A percentile compares a stretch with the other conserved stretches of the same genome.
These are phyloP conservation scores for Pseudevernia furfuracea DNA, from an alignment of 495 filamentous ascomycete species.

Conservation along the genomic window DNA sequence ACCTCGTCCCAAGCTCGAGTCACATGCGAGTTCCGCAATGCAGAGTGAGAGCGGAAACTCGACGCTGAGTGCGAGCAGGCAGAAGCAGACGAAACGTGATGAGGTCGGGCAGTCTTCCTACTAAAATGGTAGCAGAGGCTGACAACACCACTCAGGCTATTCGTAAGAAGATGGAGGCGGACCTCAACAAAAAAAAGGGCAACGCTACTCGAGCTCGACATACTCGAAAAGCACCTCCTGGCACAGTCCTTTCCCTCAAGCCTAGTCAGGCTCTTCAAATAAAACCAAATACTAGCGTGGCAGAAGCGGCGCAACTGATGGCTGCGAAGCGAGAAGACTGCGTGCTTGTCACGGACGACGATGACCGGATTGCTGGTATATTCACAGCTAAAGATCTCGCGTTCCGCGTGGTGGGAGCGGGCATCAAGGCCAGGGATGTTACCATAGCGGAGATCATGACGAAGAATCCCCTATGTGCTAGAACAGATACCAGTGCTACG, in stretches of 20 bases:
- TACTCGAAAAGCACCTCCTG: conserved; percentile 87
- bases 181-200: conserved; percentile 95
- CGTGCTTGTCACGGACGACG: conserved; percentile 96
- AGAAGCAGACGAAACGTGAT: conserved; percentile 95
- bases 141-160: conserved; percentile 62
- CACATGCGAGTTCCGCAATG: conserved; percentile 40
- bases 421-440: conserved; percentile 81
- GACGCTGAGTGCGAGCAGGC: conserved; percentile 75
- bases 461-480: conserved; percentile 93
- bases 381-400: conserved; percentile 99
- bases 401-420: conserved; percentile 88
- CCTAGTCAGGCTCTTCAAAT: conserved; percentile 96
- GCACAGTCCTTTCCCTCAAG: conserved; percentile 88
- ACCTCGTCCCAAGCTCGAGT: conserved; percentile 73
- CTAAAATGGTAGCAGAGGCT: conserved; percentile 20
- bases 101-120: conserved; percentile 59
- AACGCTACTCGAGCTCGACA: conserved; percentile 65
- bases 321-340: conserved; percentile 98
- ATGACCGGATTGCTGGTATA: conserved; percentile 95
- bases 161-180: conserved; percentile 88
- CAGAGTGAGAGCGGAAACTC: conserved; percentile 65
- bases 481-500: conserved; percentile 96
- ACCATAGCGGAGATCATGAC: conserved; percentile 99
- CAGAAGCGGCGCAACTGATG: conserved; percentile 97
- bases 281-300: conserved; percentile 88